phyloP scores from a whole-genome alignment of 2,329 filamentous ascomycete species.

The Teratosphaeriaceae sp. region DNA sequence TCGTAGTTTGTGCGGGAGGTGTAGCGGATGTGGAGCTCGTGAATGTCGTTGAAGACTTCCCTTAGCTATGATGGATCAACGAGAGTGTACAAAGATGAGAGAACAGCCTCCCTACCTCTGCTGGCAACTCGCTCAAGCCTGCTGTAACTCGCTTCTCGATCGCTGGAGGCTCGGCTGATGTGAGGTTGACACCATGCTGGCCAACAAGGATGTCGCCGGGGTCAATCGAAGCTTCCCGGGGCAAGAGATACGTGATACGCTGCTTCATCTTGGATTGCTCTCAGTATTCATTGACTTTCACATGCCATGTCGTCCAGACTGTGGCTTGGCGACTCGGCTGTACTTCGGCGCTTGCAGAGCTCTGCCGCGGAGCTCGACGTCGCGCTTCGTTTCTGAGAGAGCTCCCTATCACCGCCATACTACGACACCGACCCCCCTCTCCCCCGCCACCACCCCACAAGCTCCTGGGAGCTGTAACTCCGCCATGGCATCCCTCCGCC shows the following conservation, averaged over 20 bases:
- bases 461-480: slow-evolving; percentile 1
- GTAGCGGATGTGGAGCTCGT: slow-evolving; percentile 77
- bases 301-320: neutral
- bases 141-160: slow-evolving; percentile 77
- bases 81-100: neutral
- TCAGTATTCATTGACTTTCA: neutral
- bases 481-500: slow-evolving; percentile 8
- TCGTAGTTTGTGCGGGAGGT: slow-evolving; percentile 53
- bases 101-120: slow-evolving; percentile 44
- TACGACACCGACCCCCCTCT: neutral
- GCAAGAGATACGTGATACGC: slow-evolving; percentile 67
- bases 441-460: neutral
- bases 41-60: slow-evolving; percentile 54
- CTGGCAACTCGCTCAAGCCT: slow-evolving; percentile 64
- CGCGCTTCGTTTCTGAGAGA: no score
- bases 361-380: no score
- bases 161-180: slow-evolving; percentile 53
- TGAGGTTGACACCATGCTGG: slow-evolving; percentile 48
- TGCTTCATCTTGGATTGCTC: slow-evolving; percentile 55
- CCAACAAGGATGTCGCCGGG: slow-evolving; percentile 56
- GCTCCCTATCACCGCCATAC: no score
- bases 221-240: slow-evolving; percentile 57
- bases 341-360: no score
- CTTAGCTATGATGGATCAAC: slow-evolving; percentile 44
- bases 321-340: neutral